These are phyloP conservation scores for Graphilbum fragrans DNA, from an alignment of 2,329 filamentous ascomycete genomes.

Conservation along the genomic window DNA sequence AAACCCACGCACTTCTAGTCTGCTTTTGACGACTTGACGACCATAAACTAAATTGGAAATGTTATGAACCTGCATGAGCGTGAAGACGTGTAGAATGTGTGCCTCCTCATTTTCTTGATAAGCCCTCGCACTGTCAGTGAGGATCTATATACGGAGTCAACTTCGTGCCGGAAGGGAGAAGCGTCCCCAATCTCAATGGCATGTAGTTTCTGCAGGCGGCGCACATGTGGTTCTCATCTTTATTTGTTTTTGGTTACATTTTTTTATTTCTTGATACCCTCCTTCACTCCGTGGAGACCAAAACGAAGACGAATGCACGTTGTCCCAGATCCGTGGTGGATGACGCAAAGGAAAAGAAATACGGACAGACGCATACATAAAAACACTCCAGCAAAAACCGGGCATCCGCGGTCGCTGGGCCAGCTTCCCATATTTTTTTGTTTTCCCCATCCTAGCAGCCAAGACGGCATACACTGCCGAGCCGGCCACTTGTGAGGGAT, in stretches of 20 bases:
- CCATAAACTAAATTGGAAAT: background rate
- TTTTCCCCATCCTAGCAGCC: too few relatives aligned
- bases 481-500: too few relatives aligned
- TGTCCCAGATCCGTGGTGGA: slow-evolving; percentile 2
- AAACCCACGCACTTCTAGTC: background rate
- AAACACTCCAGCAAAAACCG: slow-evolving; percentile 2
- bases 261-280: background rate
- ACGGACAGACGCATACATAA: slow-evolving; percentile 1
- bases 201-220: too few relatives aligned
- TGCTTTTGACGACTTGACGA: background rate
- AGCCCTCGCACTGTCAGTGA: too few relatives aligned
- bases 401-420: background rate
- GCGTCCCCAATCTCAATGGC: too few relatives aligned
- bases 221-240: background rate
- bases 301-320: slow-evolving; percentile 4
- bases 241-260: slow-evolving; percentile 4
- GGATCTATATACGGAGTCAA: too few relatives aligned
- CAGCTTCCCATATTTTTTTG: background rate
- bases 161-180: too few relatives aligned
- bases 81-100: too few relatives aligned
- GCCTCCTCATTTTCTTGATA: too few relatives aligned
- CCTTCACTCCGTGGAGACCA: slow-evolving; percentile 2
- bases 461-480: too few relatives aligned
- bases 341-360: slow-evolving; percentile 1
- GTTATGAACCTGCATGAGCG: too few relatives aligned